phyloP scores from a whole-genome alignment of 2,329 filamentous ascomycete species.

The Hypoxylon sp. region DNA sequence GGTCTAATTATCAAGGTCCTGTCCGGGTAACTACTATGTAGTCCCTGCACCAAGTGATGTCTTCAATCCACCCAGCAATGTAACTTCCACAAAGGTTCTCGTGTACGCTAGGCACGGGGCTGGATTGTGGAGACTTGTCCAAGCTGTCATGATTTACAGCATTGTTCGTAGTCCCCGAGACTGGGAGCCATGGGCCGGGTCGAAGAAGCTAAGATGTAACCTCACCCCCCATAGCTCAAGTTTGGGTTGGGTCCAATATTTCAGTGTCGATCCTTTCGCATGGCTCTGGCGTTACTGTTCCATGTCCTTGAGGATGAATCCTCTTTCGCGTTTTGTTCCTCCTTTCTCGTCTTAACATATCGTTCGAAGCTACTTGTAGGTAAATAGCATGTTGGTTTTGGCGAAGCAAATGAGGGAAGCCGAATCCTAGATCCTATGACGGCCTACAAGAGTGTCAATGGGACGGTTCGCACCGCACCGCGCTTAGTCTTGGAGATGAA shows the following conservation, averaged over 20 bases:
- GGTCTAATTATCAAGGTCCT: neutral
- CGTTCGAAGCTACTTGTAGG: neutral
- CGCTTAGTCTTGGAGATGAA: neutral
- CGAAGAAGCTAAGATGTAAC: conserved; percentile 13
- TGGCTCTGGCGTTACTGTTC: neutral
- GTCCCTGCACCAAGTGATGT: neutral
- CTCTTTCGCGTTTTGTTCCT: neutral
- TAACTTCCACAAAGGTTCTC: neutral
- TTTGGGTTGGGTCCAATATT: conserved; percentile 9
- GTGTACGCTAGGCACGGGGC: conserved; percentile 14
- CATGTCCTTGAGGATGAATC: neutral
- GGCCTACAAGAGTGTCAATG: neutral
- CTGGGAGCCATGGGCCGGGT: neutral
- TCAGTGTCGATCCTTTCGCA: conserved; percentile 9
- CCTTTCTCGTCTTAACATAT: neutral
- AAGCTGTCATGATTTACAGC: neutral
- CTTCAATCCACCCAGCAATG: neutral
- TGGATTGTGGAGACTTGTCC: conserved; percentile 3
- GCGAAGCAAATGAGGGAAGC: neutral
- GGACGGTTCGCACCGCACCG: conserved; percentile 29
- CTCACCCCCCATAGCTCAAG: conserved; percentile 1
- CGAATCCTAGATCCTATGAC: neutral
- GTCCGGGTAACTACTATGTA: neutral
- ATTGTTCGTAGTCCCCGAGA: neutral
- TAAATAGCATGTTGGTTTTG: neutral